These are phyloP conservation scores for Microcera coccophila DNA, from an alignment of 2,329 filamentous ascomycete genomes.

Conservation along the genomic window DNA sequence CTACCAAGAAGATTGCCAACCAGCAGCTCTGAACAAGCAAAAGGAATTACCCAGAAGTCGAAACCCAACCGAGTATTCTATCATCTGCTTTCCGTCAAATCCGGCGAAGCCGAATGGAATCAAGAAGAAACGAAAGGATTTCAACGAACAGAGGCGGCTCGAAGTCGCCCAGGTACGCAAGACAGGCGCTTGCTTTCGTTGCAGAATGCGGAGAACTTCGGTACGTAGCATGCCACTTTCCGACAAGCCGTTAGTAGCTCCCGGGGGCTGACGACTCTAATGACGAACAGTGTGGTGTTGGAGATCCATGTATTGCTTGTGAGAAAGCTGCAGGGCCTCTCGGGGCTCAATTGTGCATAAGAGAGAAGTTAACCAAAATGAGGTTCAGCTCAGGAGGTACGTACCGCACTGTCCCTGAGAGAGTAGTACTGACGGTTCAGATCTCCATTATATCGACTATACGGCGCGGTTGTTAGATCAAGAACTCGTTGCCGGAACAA, in stretches of 20 bases:
- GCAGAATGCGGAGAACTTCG: conserved; percentile 26
- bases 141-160: conserved; percentile 23
- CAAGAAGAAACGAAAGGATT: conserved; percentile 28
- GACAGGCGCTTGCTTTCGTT: conserved; percentile 25
- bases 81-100: conserved; percentile 28
- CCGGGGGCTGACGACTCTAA: neutral
- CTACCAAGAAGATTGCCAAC: neutral
- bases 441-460: conserved; percentile 29
- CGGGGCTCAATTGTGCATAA: conserved; percentile 23
- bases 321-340: conserved; percentile 24
- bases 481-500: conserved; percentile 27
- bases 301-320: conserved; percentile 23
- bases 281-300: conserved; percentile 20
- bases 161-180: conserved; percentile 28
- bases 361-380: conserved; percentile 27
- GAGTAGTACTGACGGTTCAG: conserved; percentile 11
- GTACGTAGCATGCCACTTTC: conserved; percentile 19
- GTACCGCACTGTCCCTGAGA: conserved; percentile 2
- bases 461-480: conserved; percentile 25
- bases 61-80: conserved; percentile 18
- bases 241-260: neutral
- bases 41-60: conserved; percentile 7
- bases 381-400: conserved; percentile 26
- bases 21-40: conserved; percentile 2
- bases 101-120: conserved; percentile 23